Evolutionary conservation across 2,329 filamentous ascomycete species (phyloP), one percentile per base, ranked within the genome.

Genomic region (Ampelomyces quisqualis): DNA sequence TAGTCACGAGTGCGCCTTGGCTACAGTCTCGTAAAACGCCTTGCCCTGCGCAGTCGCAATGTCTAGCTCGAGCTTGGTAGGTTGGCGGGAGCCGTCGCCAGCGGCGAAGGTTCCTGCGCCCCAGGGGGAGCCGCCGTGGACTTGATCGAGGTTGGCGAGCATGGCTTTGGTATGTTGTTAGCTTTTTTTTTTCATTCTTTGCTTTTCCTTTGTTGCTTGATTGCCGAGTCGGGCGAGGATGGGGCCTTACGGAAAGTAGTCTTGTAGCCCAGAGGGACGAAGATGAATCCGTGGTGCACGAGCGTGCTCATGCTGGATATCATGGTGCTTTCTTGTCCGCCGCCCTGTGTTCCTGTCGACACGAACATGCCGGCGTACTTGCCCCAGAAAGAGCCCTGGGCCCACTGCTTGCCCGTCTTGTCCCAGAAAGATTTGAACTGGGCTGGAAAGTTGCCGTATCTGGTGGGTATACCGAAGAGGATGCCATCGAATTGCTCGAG

Each of bases 361-460:
- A 98, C 73, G 79, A 98, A 98, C 48, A 96, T 54, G 62, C 91
- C 91, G 39, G 86, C 91, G 64, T 89, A 84, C 78, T 97, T 97
- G 74, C 90, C 90, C 73, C 77, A 82, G 77, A 79, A 90, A 56
- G 76, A 82, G 49, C 91, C 91, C 10, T 73, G 70, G 47, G 78
- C 73, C 93, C 93, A 97, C 71, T 93, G 86, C 57, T 79, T 77
- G 64, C 91, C 91, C 17, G 89, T 90, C 73, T 81, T 80, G 77
- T 98, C 93, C 87, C 90, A 94, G 78, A 90, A 91, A 28, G 82
- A 65, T 78, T 93, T 96, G 87, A 87, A 96, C 75, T 98, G 93
- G 13, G 85, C 88, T 34, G 91, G 90, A 79, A 95, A 95, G 82
- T 94, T 97, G 61, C 93, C 93, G 75, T 88, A 98, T 56, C 93